Base-by-base conservation (phyloP, 2,329 filamentous ascomycete species). In the Stagonosporopsis tanaceti region DNA sequence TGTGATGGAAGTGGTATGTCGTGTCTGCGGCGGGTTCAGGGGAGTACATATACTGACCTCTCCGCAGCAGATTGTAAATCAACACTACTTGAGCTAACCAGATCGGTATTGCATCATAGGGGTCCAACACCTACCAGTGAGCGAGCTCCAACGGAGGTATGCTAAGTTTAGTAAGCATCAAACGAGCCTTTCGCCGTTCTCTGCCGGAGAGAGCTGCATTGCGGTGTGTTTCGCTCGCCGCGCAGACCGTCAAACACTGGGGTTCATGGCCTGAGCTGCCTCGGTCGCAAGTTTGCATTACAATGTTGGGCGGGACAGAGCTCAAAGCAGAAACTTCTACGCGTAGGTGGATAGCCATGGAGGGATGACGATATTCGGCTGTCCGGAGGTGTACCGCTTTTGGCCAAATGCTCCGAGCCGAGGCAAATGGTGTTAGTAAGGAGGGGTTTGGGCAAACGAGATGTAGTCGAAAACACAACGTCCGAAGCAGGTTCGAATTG, bases 371-470 rank as follows among this genome's bases (percentile, higher is more conserved):
- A 63, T 54, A 32, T 37, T 53, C 25, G 54, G 52, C 17, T 46
- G 48, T 48, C 54, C 65, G 65, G 65, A 58, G 55, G 50, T 54
- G 30, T 30, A n/a, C 56, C 47, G 41, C 15, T 50, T 66, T 32
- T 9, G 58, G 65, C 14, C 57, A 67, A 57, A 60, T 40, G 59
- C 32, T 32, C 62, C 62, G 61, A 61, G 56, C 67, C 67, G 65
- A 68, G 67, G 67, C 60, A 69, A 66, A 12, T n/a, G 20, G 20
- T 20, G 20, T 57, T 53, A 39, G 20, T 52, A 53, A 53, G 38
- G 54, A 57, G 54, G 54, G 54, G 54, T 35, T 62, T 45, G 44
- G 34, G 34, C 27, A 47, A 42, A 22, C 17, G 35, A 25, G 14
- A 12, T 24, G 25, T 17, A 15, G 6, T 22, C 6, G 20, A 20